Conservation (phyloP, 2,329 filamentous ascomycete species). For the Penicillium occitanis region DNA sequence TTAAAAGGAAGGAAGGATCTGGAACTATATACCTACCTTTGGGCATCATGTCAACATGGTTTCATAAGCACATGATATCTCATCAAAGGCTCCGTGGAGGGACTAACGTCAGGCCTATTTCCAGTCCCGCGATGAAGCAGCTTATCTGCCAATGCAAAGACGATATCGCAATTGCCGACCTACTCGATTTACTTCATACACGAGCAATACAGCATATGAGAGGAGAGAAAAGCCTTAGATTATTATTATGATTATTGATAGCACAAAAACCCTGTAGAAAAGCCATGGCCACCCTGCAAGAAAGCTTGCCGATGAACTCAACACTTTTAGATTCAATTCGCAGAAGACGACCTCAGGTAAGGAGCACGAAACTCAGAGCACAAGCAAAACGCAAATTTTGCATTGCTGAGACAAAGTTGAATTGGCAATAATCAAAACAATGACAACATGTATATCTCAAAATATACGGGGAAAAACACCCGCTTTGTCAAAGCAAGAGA, state of each 20-base stretch:
- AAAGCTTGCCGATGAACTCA: not conserved
- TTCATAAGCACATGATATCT: not conserved
- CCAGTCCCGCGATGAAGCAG: no score
- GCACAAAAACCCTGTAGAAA: conserved; percentile 4
- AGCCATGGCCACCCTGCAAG: not conserved
- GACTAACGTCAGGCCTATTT: no score
- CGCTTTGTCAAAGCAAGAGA: not conserved
- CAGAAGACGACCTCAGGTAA: not conserved
- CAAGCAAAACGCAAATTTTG: not conserved
- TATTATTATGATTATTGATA: conserved; percentile 11
- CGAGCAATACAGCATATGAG: not conserved
- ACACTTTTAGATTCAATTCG: not conserved
- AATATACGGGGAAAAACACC: conserved; percentile 3
- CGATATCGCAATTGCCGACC: no score
- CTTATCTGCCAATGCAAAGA: no score
- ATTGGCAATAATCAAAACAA: not conserved
- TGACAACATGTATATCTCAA: not conserved
- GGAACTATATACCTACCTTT: not conserved
- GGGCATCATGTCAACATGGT: no score
- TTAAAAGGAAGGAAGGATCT: not conserved
- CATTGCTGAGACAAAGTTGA: not conserved
- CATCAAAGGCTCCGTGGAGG: not conserved
- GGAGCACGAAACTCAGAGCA: not conserved
- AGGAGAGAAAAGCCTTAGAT: not conserved
- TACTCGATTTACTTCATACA: not conserved